Evolutionary conservation across 179 eudicot species (phyloP), one percentile per base, ranked within the genome.

Genomic region (Drosera spatulata): DNA sequence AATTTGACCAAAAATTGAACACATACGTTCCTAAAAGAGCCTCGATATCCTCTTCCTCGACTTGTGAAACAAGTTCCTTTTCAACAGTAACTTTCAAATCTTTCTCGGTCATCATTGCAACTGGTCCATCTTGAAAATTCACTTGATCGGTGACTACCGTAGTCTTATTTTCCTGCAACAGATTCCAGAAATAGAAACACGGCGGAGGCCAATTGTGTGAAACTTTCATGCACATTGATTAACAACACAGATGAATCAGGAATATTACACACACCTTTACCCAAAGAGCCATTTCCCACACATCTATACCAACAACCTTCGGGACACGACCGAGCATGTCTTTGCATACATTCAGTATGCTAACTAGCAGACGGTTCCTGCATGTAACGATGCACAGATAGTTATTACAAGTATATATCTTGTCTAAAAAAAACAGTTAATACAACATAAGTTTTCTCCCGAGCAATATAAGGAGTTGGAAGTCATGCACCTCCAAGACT

Each of bases 221-320:
- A 22, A 22, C 33, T 1, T 22, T 22, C 1, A 22, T 22, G 33
- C 33, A n/a, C 1, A 22, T 22, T 22, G 0, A 22, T 22, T 0
- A 22, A 22, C 33, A 22, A 22, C 33, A 22, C 33, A 22, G 33
- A 22, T 22, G 33, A 22, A 22, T 22, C 33, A 22, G 33, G 33
- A 14, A 53, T 53, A 53, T 14, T 3, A 14, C 37, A 53, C 56
- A 53, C 76, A 91, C 97, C 96, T 91, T 91, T 14, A 95, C 96
- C 98, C 98, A 91, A 53, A 91, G 96, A 80, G 98, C 98, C 96
- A 91, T 83, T 81, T 91, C 96, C 69, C 88, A 96, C 39, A 91
- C 86, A 73, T 91, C 98, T 56, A 91, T 78, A 53, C 98, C 98
- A 67, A 84, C 88, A 71, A 91, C 91, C 83, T 86, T 91, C 5